Evolutionary conservation across 2,329 filamentous ascomycete genomes (phyloP).

Genomic region (Amylocarpus encephaloides): DNA sequence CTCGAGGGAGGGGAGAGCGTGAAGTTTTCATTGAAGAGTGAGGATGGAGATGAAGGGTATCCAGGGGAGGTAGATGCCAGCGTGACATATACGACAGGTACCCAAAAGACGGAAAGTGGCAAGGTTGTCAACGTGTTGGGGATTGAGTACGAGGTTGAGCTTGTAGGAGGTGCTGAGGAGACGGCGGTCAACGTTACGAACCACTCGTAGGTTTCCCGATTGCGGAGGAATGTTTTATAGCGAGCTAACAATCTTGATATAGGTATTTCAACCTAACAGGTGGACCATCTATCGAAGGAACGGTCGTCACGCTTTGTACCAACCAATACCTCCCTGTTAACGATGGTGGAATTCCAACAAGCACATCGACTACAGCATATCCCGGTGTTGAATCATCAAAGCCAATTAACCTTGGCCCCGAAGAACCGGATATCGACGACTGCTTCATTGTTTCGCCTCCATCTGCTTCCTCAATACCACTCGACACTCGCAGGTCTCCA

Average conservation of each 20-base stretch:
- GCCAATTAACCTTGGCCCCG: constrained; percentile 64
- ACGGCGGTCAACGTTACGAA: constrained; percentile 92
- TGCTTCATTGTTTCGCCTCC: constrained; percentile 66
- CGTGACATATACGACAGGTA: constrained; percentile 72
- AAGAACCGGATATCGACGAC: constrained; percentile 71
- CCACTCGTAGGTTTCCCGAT: constrained; percentile 60
- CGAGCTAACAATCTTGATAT: neutral
- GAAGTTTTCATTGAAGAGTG: constrained; percentile 59
- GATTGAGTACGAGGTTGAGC: constrained; percentile 84
- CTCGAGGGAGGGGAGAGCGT: constrained; percentile 58
- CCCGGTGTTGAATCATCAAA: constrained; percentile 56
- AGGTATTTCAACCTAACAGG: constrained; percentile 61
- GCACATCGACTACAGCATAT: constrained; percentile 53
- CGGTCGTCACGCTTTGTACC: constrained; percentile 51
- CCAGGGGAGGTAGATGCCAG: constrained; percentile 75
- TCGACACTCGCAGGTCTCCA: constrained; percentile 48
- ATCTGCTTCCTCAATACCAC: constrained; percentile 34
- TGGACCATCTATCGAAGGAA: constrained; percentile 54
- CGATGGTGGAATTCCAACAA: constrained; percentile 63
- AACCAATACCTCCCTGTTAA: constrained; percentile 69
- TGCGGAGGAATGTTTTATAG: neutral
- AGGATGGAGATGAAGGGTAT: constrained; percentile 82
- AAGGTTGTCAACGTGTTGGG: constrained; percentile 65
- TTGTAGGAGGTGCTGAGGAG: constrained; percentile 69
- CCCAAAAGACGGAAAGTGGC: constrained; percentile 51